These are phyloP conservation scores for Penicillium sp. DNA, from an alignment of 2,329 filamentous ascomycete genomes.

Conservation along the genomic window DNA sequence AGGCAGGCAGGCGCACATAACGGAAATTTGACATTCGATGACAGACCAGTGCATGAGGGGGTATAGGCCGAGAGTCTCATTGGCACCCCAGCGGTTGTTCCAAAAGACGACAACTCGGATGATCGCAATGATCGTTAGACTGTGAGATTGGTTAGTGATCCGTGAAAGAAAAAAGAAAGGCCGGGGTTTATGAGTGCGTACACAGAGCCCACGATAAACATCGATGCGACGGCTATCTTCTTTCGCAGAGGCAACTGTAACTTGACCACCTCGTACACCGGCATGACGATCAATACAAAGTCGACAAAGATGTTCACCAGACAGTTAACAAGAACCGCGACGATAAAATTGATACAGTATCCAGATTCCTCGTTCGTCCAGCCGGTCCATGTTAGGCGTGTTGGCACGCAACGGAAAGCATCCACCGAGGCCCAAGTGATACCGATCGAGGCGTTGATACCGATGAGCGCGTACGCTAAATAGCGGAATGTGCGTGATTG, in stretches of 20 bases:
- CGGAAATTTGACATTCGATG: slow-evolving; percentile 25
- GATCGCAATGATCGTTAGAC: slow-evolving; percentile 23
- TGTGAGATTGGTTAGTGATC: slow-evolving; percentile 2
- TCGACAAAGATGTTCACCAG: slow-evolving; percentile 23
- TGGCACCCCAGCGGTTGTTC: slow-evolving; percentile 20
- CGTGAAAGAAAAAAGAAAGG: not conserved
- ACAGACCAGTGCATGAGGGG: slow-evolving; percentile 28
- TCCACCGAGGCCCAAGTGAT: slow-evolving; percentile 19
- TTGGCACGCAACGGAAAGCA: slow-evolving; percentile 16
- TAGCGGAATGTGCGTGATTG: slow-evolving; percentile 16
- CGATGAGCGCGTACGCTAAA: slow-evolving; percentile 15
- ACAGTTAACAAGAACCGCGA: slow-evolving; percentile 16
- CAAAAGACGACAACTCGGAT: slow-evolving; percentile 27
- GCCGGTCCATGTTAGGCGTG: slow-evolving; percentile 15
- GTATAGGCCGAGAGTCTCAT: slow-evolving; percentile 20
- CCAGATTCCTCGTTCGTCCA: slow-evolving; percentile 17
- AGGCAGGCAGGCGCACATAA: slow-evolving; percentile 27
- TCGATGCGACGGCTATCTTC: slow-evolving; percentile 16
- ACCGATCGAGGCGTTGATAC: slow-evolving; percentile 13
- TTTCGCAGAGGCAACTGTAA: slow-evolving; percentile 16
- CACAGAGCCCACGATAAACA: slow-evolving; percentile 18
- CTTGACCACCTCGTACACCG: slow-evolving; percentile 19
- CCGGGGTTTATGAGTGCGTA: not conserved
- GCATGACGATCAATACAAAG: slow-evolving; percentile 13
- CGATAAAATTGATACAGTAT: slow-evolving; percentile 18